Evolutionary conservation across 148 eudicot species (phyloP).

Genomic region (Chenopodium album): DNA sequence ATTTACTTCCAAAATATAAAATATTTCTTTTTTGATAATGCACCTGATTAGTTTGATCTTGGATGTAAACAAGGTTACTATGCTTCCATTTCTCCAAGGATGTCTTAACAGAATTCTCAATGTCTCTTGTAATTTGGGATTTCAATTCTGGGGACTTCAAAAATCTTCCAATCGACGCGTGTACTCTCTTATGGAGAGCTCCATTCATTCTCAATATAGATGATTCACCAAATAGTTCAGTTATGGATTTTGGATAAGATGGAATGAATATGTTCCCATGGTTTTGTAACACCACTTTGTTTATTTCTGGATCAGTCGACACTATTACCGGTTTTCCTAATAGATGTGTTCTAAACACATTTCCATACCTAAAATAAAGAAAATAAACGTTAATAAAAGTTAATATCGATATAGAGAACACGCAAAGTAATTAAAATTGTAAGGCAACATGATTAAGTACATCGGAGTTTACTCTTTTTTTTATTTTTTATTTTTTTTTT

Average conservation of each 20-base stretch:
- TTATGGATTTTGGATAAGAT: constrained; percentile 74
- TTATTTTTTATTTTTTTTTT: too few relatives aligned
- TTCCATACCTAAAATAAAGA: constrained; percentile 55
- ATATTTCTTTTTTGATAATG: not conserved
- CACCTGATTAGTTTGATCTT: constrained; percentile 81
- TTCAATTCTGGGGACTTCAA: constrained; percentile 73
- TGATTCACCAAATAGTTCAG: constrained; percentile 68
- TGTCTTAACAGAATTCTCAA: constrained; percentile 48
- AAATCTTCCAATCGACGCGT: constrained; percentile 64
- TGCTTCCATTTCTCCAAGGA: constrained; percentile 54
- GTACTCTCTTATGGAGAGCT: constrained; percentile 55
- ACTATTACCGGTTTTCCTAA: constrained; percentile 79
- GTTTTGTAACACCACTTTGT: constrained; percentile 63
- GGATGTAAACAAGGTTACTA: constrained; percentile 45
- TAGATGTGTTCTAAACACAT: constrained; percentile 75
- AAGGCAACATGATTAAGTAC: not conserved
- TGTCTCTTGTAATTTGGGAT: constrained; percentile 49
- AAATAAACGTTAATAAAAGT: too few relatives aligned
- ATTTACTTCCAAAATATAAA: too few relatives aligned
- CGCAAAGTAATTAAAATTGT: not conserved
- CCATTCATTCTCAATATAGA: constrained; percentile 81
- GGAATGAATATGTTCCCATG: constrained; percentile 73
- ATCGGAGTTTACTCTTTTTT: too few relatives aligned
- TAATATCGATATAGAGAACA: not conserved
- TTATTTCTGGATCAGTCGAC: constrained; percentile 86